Evolutionary conservation across 1,284 basidiomycete genomes (phyloP).

Genomic region (Tilletiopsis washingtonensis): DNA sequence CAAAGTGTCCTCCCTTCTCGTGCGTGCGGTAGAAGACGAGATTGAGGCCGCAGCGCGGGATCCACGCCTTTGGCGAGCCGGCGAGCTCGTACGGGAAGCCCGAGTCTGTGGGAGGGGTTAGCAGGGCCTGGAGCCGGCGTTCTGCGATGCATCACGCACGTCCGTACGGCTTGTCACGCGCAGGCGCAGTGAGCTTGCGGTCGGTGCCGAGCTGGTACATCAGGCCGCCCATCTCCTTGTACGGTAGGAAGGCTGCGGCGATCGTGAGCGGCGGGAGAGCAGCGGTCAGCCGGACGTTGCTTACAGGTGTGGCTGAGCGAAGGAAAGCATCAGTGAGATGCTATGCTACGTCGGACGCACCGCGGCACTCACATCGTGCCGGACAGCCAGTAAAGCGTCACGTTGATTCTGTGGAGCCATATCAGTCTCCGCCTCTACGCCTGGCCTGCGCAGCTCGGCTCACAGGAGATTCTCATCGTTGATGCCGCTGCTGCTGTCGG

Average conservation of each 20-base stretch:
- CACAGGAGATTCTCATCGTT: constrained; percentile 24
- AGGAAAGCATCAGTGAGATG: too few relatives aligned
- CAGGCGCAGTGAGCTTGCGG: constrained; percentile 10
- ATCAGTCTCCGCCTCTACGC: not conserved
- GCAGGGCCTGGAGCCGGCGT: not conserved
- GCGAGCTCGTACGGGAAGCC: constrained; percentile 23
- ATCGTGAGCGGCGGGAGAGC: too few relatives aligned
- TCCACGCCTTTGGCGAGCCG: constrained; percentile 18
- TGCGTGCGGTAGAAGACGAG: constrained; percentile 21
- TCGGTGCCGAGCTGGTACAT: constrained; percentile 10
- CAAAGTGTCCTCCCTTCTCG: constrained; percentile 34
- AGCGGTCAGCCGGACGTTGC: too few relatives aligned
- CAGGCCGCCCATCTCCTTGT: constrained; percentile 15
- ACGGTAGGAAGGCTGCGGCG: constrained; percentile 25
- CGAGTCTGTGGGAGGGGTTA: constrained; percentile 1
- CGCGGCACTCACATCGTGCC: too few relatives aligned
- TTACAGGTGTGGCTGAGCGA: too few relatives aligned
- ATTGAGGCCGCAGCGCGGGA: constrained; percentile 15
- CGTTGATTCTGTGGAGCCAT: constrained; percentile 5
- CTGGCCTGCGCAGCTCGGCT: not conserved
- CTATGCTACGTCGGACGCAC: too few relatives aligned
- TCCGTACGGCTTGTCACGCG: constrained; percentile 19
- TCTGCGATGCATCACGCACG: constrained; percentile 1
- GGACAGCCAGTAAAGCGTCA: too few relatives aligned
- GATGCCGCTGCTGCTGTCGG: constrained; percentile 9